Base-by-base conservation (phyloP, 208 protist genomes). In the Leishmania martiniquensis region DNA sequence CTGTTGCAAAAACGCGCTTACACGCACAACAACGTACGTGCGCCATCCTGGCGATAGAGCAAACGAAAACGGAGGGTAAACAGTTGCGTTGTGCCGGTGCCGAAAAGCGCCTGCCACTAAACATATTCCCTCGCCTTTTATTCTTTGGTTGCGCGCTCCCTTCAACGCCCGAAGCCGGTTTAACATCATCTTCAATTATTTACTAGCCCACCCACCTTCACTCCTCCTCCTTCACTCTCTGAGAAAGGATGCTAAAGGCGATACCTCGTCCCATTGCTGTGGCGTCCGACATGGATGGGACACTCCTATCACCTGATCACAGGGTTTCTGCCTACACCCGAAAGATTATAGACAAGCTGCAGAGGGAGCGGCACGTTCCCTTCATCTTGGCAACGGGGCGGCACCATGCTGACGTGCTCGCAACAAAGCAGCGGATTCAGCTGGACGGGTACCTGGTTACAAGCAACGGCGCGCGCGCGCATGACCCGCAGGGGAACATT, bases 251-350 rank as follows among this genome's bases (percentile, higher is more conserved):
- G 13, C 39, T 10, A 4, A 54, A 54, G 78, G 66, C 54, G 22
- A 39, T 29, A 9, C 22, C 67, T 29, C 72, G 74, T 4, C 87
- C 81, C 63, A 83, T 87, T 10, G 78, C 81, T 6, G 81, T 85
- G 51, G 82, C 78, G 42, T 85, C 83, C 6, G 85, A 93, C 79
- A 87, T 93, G 78, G 85, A 93, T 55, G 87, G 89, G 45, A 91
- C 87, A 17, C 47, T 91, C 32, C 77, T 93, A 25, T 73, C 45
- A 6, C 82, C 84, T 1, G 39, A 85, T 4, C 86, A 91, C 71
- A 72, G 39, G 51, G 69, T 90, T 47, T 76, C 85, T 5, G 4
- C 63, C 42, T 77, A 67, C 44, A 87, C 85, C 0, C 60, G 74
- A 4, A 60, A 76, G 1, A 77, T 88, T 7, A 54, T 93, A 32